phyloP scores from a whole-genome alignment of 2,329 filamentous ascomycete species.

The Ampelomyces quisqualis region DNA sequence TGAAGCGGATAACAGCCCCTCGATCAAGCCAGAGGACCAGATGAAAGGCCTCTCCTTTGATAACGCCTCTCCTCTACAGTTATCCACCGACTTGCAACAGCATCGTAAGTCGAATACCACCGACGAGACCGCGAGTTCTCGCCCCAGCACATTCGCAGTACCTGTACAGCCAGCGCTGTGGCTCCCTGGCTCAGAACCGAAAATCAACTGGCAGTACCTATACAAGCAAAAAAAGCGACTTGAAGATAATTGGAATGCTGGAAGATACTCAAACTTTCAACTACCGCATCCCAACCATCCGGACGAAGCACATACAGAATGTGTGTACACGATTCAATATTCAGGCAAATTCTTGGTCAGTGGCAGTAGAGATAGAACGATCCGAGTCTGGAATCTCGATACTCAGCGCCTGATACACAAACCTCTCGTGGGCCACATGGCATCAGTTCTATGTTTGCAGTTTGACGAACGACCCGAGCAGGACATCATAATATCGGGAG shows the following conservation, averaged over 20 bases:
- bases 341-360: constrained; percentile 84
- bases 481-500: constrained; percentile 92
- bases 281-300: constrained; percentile 80
- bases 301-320: constrained; percentile 84
- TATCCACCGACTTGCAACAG: constrained; percentile 18
- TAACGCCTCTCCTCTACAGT: constrained; percentile 16
- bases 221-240: constrained; percentile 83
- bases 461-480: constrained; percentile 87
- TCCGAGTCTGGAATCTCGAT: constrained; percentile 87
- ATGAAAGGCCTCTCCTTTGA: constrained; percentile 45
- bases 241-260: constrained; percentile 88
- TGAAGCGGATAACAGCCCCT: constrained; percentile 47
- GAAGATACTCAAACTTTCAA: constrained; percentile 81
- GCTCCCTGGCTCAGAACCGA: constrained; percentile 50
- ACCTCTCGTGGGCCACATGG: constrained; percentile 75
- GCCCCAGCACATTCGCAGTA: constrained; percentile 1
- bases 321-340: constrained; percentile 93
- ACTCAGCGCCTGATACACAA: constrained; percentile 72
- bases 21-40: constrained; percentile 31
- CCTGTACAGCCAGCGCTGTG: constrained; percentile 39
- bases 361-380: constrained; percentile 82
- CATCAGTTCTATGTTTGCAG: constrained; percentile 90
- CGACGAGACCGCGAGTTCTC: constrained; percentile 9
- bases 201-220: constrained; percentile 88
- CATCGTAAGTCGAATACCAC: constrained; percentile 18